Base-by-base conservation (phyloP, 306 rosid genomes). In the Alnus glutinosa region DNA sequence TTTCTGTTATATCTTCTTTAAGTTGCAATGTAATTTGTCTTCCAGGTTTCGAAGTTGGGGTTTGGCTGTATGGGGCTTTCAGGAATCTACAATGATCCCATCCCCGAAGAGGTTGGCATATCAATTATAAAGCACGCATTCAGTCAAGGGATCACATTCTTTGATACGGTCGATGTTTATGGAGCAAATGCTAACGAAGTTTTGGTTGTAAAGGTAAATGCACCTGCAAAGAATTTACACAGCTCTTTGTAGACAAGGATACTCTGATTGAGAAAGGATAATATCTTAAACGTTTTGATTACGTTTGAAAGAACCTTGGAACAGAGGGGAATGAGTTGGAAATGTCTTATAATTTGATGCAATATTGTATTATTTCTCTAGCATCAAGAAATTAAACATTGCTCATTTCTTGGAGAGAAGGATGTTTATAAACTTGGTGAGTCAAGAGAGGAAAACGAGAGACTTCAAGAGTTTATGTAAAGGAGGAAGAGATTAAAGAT, bases 1-100 rank as follows among this genome's bases (percentile, higher is more conserved):
- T 67, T 39, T 42, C 28, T 62, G 68, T 4, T 67, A 47, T 70
- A 4, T 32, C 18, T 34, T 69, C 8, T n/a, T 48, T 9, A 70
- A 44, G 39, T 47, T 9, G n/a, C 15, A 49, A 48, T 71, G 9
- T 67, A 67, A 48, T 71, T 48, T 30, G 1, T 39, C 19, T 9
- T 54, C 4, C 74, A 91, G 97, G 97, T 92, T 77, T 92, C 97
- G 49, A 90, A 84, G 74, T 55, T 91, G 73, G 98, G 97, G 42
- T 87, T 91, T 55, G 98, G 98, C 5, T 91, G 97, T 63, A 62
- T 86, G 89, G 87, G 91, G 4, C 88, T 89, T 14, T n/a, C 75
- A 19, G 97, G 98, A 67, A 58, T 7, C 9, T 89, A 89, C 80
- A 86, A 82, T 50, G 81, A 71, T 52, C 90, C 94, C 47, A 11